phyloP scores from a whole-genome alignment of 768 basidiomycete species.

The Hygrophorus russula region DNA sequence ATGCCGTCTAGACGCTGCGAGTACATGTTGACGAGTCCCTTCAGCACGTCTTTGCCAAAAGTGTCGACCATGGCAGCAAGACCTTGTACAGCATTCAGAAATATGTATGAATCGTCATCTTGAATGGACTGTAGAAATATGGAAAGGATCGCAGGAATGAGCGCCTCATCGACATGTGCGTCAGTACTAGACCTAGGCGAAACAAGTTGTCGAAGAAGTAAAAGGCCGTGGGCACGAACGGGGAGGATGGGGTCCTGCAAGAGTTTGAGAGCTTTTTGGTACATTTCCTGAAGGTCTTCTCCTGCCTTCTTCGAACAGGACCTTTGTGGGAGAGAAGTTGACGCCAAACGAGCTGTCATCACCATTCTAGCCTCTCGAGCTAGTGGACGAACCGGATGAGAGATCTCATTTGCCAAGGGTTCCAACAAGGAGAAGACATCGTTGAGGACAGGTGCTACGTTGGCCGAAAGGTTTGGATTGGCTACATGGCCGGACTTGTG shows the following conservation, averaged over 20 bases:
- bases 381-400: conserved; percentile 38
- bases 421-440: conserved; percentile 63
- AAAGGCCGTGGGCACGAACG: conserved; percentile 86
- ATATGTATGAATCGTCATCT: conserved; percentile 94
- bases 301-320: conserved; percentile 18
- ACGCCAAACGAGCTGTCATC: conserved; percentile 70
- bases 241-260: conserved; percentile 88
- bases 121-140: conserved; percentile 79
- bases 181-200: conserved; percentile 20
- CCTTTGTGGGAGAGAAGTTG: conserved; percentile 42
- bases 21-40: conserved; percentile 58
- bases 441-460: conserved; percentile 50
- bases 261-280: conserved; percentile 80
- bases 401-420: conserved; percentile 35
- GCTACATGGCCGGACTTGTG: conserved; percentile 16
- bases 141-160: conserved; percentile 75
- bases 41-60: conserved; percentile 64
- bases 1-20: conserved; percentile 39
- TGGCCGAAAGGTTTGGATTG: conserved; percentile 51
- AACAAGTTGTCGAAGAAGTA: conserved; percentile 73
- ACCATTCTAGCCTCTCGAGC: conserved; percentile 77
- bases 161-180: conserved; percentile 34
- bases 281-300: conserved; percentile 48
- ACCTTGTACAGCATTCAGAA: conserved; percentile 86
- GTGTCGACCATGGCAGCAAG: conserved; percentile 76